A percentile compares a stretch with the other conserved stretches of the same genome.
Conservation (phyloP, 2,329 filamentous ascomycete genomes). For the Fusarium irregulare region DNA sequence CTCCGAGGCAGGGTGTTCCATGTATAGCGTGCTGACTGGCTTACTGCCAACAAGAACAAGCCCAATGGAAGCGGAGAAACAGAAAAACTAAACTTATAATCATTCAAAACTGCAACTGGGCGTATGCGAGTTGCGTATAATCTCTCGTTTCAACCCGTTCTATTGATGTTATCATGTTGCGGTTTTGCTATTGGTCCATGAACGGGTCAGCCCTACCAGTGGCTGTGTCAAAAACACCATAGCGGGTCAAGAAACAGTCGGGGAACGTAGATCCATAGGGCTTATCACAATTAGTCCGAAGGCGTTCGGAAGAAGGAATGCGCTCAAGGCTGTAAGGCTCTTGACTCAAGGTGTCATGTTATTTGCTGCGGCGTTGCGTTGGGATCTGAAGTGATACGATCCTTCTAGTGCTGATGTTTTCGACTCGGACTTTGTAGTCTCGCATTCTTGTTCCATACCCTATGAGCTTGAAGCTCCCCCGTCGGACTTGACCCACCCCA, state of each 20-base stretch:
- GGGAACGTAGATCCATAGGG: conserved; percentile 5
- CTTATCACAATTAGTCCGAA: neutral
- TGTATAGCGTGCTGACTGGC: conserved; percentile 28
- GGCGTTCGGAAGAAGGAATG: neutral
- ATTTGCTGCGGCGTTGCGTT: neutral
- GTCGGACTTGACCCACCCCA: conserved; percentile 22
- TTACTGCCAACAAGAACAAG: conserved; percentile 8
- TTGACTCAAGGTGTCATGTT: conserved; percentile 1
- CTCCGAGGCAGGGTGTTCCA: neutral
- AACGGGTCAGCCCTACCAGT: conserved; percentile 34
- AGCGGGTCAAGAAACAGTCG: neutral
- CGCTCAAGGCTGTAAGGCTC: conserved; percentile 6
- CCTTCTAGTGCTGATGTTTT: conserved; percentile 34
- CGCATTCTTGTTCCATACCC: conserved; percentile 4
- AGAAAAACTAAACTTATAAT: neutral
- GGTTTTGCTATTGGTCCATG: neutral
- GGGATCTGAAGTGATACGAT: conserved; percentile 7
- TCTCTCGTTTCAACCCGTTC: neutral
- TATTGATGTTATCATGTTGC: neutral
- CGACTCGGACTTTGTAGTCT: neutral
- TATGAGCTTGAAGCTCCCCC: neutral
- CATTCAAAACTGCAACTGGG: conserved; percentile 2
- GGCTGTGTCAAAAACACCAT: conserved; percentile 6
- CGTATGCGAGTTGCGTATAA: neutral
- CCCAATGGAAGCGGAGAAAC: neutral